A percentile compares a stretch with the other conserved stretches of the same genome.
Evolutionary conservation across 1,284 basidiomycete species (phyloP).

Genomic region (Papiliotrema laurentii): DNA sequence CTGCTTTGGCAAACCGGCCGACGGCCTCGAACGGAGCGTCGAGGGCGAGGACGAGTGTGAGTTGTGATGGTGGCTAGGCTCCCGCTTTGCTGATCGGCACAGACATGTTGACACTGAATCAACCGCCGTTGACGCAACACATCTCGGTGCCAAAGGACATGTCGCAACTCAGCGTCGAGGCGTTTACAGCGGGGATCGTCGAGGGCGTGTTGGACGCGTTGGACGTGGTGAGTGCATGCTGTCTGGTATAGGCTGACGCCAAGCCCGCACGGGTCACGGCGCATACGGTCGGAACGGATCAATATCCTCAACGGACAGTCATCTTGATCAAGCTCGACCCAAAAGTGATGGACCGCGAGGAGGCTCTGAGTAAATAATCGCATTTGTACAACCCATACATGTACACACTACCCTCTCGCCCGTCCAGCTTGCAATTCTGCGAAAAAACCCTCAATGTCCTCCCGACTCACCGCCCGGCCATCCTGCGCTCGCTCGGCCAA

Average conservation of each 20-base stretch:
- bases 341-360: conserved; percentile 82
- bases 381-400: conserved; percentile 6
- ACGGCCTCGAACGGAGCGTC: conserved; percentile 90
- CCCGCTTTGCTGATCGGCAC: too few relatives aligned
- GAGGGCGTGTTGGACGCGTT: conserved; percentile 95
- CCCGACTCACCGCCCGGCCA: conserved; percentile 31
- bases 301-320: conserved; percentile 77
- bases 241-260: not conserved
- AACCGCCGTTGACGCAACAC: conserved; percentile 81
- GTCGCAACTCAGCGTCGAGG: conserved; percentile 89
- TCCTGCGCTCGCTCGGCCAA: conserved; percentile 23
- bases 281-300: conserved; percentile 80
- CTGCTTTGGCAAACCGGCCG: conserved; percentile 87
- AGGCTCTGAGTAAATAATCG: conserved; percentile 55
- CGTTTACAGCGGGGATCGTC: conserved; percentile 93
- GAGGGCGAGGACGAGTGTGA: conserved; percentile 92
- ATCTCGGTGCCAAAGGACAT: conserved; percentile 94
- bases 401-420: conserved; percentile 3
- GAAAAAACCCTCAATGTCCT: conserved; percentile 41
- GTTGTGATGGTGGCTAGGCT: too few relatives aligned
- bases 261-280: conserved; percentile 96
- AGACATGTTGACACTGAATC: conserved; percentile 99
- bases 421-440: conserved; percentile 17
- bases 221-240: conserved; percentile 70
- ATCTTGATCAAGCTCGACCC: conserved; percentile 92